Base-by-base conservation (phyloP, 257 asterid species). In the Nicotiana noctiflora region DNA sequence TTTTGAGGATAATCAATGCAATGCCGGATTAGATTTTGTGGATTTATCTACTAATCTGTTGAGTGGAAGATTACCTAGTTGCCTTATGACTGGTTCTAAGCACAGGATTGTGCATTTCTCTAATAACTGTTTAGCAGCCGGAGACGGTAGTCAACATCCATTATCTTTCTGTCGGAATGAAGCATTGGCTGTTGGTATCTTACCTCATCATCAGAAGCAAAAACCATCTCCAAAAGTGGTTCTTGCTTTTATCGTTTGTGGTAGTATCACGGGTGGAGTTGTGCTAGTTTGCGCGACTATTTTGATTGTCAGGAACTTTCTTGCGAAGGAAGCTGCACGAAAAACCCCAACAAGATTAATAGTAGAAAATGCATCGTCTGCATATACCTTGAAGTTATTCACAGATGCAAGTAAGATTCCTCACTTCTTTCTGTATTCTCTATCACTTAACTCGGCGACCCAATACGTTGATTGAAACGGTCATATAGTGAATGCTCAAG, bases 111-210 rank as follows among this genome's bases (percentile, higher is more conserved):
- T 85, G 63, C 6, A 55, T 34, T 95, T 85, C 80, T 88, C 79
- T 29, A 90, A 84, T 21, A 95, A 95, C 68, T 95, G 99, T 81
- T 87, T 95, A 65, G 84, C 52, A 51, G 82, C 82, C 0, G 90
- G 84, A 11, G 91, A 89, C 49, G 79, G 19, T 52, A 84, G 70
- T 88, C 98, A 95, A 68, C 90, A 86, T 75, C 93, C 92, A 0
- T 25, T 88, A 76, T 90, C 95, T 31, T 88, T 86, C 75, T 93
- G 99, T 76, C 90, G 83, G 85, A 92, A 88, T 23, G 90, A 84
- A 81, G 98, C 98, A 55, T 77, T 93, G 60, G 98, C 98, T 34
- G 99, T 93, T 74, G 98, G 97, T 37, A 88, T 89, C 81, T 56
- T 91, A 55, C 96, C 99, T 75, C 91, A 40, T 84, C 84, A 86